phyloP scores from a whole-genome alignment of 1,284 basidiomycete species.

The Melanopsichium pennsylvanicum region DNA sequence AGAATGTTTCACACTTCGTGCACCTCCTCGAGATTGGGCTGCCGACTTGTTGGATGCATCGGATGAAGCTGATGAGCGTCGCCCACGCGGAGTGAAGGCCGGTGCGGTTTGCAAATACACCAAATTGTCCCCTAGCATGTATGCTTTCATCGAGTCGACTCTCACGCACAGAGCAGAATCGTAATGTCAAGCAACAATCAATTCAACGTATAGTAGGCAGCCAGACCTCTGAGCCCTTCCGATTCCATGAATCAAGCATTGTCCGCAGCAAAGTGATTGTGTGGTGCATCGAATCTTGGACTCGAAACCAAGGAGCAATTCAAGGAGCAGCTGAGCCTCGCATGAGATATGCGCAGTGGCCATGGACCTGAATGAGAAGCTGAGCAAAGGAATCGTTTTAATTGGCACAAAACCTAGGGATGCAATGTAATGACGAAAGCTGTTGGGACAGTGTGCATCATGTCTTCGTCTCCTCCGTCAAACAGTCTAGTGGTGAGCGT shows the following conservation, averaged over 20 bases:
- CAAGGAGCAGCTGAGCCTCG: too few species aligned
- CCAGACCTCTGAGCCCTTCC: too few species aligned
- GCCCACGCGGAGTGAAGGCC: neutral
- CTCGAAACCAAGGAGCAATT: too few species aligned
- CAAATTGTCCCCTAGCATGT: neutral
- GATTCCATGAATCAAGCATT: too few species aligned
- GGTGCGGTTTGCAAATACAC: neutral
- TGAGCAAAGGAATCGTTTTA: neutral
- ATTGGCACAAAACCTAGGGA: neutral
- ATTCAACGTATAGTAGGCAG: too few species aligned
- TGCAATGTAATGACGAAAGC: too few species aligned
- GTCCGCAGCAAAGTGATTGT: too few species aligned
- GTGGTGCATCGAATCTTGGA: too few species aligned
- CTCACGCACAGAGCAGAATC: conserved; percentile 13
- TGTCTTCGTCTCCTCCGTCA: too few species aligned
- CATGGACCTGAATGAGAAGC: neutral
- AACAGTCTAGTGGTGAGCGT: conserved; percentile 52
- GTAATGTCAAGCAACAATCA: neutral
- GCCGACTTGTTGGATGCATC: conserved; percentile 14
- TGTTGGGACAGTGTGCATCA: too few species aligned
- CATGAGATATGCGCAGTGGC: too few species aligned
- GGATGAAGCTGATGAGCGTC: neutral
- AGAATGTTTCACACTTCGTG: conserved; percentile 21
- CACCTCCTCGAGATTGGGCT: conserved; percentile 28
- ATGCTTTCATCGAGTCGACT: conserved; percentile 23